Evolutionary conservation across 495 filamentous ascomycete genomes (phyloP).

Genomic region (Schizothecium vesticola): DNA sequence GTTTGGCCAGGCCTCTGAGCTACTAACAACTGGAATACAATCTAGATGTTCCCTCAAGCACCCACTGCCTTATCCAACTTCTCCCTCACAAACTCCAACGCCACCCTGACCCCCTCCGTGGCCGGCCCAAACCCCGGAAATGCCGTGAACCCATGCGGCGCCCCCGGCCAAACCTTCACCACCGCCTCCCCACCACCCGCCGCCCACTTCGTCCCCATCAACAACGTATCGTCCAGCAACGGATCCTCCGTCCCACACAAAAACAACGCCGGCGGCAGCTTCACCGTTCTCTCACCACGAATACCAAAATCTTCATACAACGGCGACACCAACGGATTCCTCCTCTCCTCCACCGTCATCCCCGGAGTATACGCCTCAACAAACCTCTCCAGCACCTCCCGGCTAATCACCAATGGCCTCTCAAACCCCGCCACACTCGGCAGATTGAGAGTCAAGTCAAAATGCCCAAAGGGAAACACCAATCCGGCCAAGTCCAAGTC

Average conservation of each 20-base stretch:
- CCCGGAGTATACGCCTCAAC: background rate
- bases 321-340: conserved; percentile 7
- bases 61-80: conserved; percentile 8
- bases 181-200: conserved; percentile 8
- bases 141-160: conserved; percentile 8
- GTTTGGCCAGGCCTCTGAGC: too few relatives aligned
- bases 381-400: background rate
- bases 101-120: background rate
- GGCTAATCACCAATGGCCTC: background rate
- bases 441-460: conserved; percentile 1
- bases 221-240: conserved; percentile 6
- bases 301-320: conserved; percentile 3
- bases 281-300: too few relatives aligned
- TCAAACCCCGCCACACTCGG: background rate
- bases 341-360: conserved; percentile 1
- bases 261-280: conserved; percentile 10
- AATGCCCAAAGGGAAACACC: background rate
- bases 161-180: conserved; percentile 9
- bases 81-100: conserved; percentile 9
- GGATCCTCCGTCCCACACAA: conserved; percentile 11
- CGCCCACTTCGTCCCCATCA: conserved; percentile 15
- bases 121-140: conserved; percentile 4
- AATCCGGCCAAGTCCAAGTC: background rate
- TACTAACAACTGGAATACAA: too few relatives aligned
- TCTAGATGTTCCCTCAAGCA: too few relatives aligned